Conservation (phyloP, 768 basidiomycete genomes). For the Hypholoma fasciculare region DNA sequence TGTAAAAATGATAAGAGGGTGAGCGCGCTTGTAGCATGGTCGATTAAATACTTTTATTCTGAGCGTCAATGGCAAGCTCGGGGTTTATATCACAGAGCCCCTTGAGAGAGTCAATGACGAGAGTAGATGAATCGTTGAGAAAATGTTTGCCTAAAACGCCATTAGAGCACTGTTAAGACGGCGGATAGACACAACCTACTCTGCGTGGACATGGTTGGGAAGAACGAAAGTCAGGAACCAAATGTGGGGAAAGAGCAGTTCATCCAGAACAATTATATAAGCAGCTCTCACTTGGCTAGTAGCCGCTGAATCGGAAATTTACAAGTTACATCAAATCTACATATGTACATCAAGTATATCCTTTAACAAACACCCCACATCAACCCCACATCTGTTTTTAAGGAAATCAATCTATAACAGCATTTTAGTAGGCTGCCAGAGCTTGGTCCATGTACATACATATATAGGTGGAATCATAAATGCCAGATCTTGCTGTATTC, state of each 20-base stretch:
- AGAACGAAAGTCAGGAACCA: background rate
- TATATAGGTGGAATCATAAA: background rate
- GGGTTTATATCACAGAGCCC: conserved; percentile 77
- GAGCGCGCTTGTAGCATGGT: background rate
- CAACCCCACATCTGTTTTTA: too few relatives aligned
- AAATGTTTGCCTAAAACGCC: conserved; percentile 66
- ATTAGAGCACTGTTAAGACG: background rate
- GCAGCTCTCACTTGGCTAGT: too few relatives aligned
- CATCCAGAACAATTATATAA: background rate
- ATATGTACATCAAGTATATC: too few relatives aligned
- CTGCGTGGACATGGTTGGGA: conserved; percentile 34
- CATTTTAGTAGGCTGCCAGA: too few relatives aligned
- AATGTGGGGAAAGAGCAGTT: too few relatives aligned
- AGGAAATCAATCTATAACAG: too few relatives aligned
- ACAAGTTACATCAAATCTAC: too few relatives aligned
- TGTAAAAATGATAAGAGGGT: conserved; percentile 43
- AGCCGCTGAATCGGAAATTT: too few relatives aligned
- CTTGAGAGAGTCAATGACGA: conserved; percentile 77
- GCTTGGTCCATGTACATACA: background rate
- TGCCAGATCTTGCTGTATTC: too few relatives aligned
- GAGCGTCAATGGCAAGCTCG: conserved; percentile 64
- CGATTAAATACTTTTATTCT: conserved; percentile 68
- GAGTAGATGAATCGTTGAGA: conserved; percentile 63
- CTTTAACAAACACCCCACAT: too few relatives aligned
- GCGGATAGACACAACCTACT: conserved; percentile 21